Evolutionary conservation across 805 yeast genomes (phyloP).

Genomic region (Nadsonia fulvescens): DNA sequence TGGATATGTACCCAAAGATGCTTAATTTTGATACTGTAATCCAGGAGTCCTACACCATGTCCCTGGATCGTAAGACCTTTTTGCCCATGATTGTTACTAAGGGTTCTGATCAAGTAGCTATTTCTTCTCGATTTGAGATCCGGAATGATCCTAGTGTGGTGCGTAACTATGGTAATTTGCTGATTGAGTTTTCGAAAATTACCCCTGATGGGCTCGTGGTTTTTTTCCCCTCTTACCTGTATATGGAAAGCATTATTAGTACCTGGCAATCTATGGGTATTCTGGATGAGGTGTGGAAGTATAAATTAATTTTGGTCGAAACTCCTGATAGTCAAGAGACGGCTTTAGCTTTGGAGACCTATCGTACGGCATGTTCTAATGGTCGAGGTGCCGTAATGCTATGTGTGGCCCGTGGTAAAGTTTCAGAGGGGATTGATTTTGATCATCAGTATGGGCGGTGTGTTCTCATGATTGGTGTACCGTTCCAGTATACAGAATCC

Average conservation of each 20-base stretch:
- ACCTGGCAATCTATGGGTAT: slow-evolving; percentile 99
- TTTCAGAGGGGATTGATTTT: slow-evolving; percentile 97
- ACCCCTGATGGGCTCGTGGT: slow-evolving; percentile 98
- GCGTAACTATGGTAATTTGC: slow-evolving; percentile 82
- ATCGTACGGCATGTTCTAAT: slow-evolving; percentile 88
- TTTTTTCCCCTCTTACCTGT: slow-evolving; percentile 89
- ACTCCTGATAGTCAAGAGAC: slow-evolving; percentile 99
- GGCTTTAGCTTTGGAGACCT: slow-evolving; percentile 84
- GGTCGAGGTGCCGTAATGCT: slow-evolving; percentile 94
- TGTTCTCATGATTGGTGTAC: slow-evolving; percentile 96
- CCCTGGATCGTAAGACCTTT: slow-evolving; percentile 79
- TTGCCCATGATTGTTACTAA: slow-evolving; percentile 92
- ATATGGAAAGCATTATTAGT: slow-evolving; percentile 94
- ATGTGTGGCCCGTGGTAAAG: slow-evolving; percentile 98
- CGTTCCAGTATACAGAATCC: slow-evolving; percentile 96
- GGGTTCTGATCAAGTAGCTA: slow-evolving; percentile 96
- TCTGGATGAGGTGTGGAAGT: slow-evolving; percentile 95
- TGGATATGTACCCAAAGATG: slow-evolving; percentile 98
- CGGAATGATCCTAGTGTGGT: slow-evolving; percentile 97
- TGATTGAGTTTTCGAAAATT: slow-evolving; percentile 82
- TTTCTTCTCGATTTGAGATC: slow-evolving; percentile 88
- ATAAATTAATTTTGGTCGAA: slow-evolving; percentile 83
- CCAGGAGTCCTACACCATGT: slow-evolving; percentile 92
- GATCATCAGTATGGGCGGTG: slow-evolving; percentile 97
- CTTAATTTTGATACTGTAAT: slow-evolving; percentile 81